phyloP scores from a whole-genome alignment of 306 rosid genomes.

The Prinsepia uniflora region DNA sequence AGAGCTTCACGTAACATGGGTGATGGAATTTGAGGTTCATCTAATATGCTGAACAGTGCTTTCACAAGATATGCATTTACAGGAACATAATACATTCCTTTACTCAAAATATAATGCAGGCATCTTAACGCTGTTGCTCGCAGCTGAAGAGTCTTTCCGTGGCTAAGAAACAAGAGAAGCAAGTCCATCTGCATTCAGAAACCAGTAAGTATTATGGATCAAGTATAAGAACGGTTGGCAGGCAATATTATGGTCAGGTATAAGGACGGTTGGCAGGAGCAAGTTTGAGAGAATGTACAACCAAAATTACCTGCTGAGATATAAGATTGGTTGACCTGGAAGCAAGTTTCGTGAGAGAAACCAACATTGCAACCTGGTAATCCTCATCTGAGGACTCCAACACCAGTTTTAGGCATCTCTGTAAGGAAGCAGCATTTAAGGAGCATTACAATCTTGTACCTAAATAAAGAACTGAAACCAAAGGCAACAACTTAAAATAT shows the following conservation, averaged over 20 bases:
- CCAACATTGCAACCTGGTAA: conserved; percentile 48
- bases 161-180: conserved; percentile 50
- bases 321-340: conserved; percentile 43
- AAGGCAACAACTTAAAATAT: not conserved
- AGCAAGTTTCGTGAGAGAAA: conserved; percentile 69
- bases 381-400: conserved; percentile 48
- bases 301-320: conserved; percentile 47
- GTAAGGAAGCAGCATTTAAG: conserved; percentile 17
- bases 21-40: conserved; percentile 36
- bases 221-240: no score
- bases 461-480: not conserved
- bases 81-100: conserved; percentile 36
- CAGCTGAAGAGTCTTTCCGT: conserved; percentile 37
- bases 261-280: no score
- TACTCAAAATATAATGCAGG: conserved; percentile 42
- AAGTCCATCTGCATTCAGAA: conserved; percentile 53
- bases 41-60: conserved; percentile 30
- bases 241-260: not conserved
- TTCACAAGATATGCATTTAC: conserved; percentile 18
- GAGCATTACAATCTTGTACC: not conserved
- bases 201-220: not conserved
- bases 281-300: not conserved
- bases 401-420: conserved; percentile 60
- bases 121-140: conserved; percentile 54
- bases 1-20: conserved; percentile 34